phyloP scores from a whole-genome alignment of 352 stramenopile genomes.

The Pythium folliculosum region DNA sequence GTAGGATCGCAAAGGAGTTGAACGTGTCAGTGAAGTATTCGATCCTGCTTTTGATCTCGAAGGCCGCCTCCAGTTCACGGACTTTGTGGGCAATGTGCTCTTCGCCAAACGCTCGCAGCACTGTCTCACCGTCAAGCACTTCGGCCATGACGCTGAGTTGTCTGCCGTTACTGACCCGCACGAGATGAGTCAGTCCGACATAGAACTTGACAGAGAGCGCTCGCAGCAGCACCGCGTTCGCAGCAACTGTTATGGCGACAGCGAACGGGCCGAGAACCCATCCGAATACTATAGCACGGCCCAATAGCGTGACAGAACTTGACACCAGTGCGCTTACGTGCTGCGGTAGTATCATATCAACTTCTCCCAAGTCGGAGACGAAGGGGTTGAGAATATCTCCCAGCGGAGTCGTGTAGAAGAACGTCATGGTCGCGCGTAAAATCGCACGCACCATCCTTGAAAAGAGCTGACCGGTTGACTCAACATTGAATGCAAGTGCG shows the following conservation, averaged over 20 bases:
- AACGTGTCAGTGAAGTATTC: background rate
- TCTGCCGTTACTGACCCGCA: background rate
- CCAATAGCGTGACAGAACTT: background rate
- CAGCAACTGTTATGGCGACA: background rate
- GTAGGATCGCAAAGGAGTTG: background rate
- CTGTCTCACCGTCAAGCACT: background rate
- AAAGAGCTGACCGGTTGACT: slow-evolving; percentile 53
- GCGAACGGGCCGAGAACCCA: background rate
- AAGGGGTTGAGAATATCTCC: slow-evolving; percentile 89
- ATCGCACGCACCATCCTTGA: slow-evolving; percentile 65
- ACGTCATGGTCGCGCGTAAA: slow-evolving; percentile 7
- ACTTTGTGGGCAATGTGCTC: background rate
- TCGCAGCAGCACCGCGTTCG: background rate
- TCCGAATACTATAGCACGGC: background rate
- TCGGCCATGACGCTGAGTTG: slow-evolving; percentile 6
- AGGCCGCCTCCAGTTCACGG: background rate
- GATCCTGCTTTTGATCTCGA: background rate
- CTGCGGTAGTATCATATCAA: background rate
- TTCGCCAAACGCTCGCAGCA: slow-evolving; percentile 1
- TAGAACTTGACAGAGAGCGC: background rate
- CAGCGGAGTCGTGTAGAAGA: slow-evolving; percentile 87
- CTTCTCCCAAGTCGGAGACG: slow-evolving; percentile 55
- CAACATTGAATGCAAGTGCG: background rate
- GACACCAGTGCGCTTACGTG: background rate
- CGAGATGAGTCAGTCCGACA: background rate